Conservation (phyloP, 2,329 filamentous ascomycete genomes). For the Bertia moriformis region DNA sequence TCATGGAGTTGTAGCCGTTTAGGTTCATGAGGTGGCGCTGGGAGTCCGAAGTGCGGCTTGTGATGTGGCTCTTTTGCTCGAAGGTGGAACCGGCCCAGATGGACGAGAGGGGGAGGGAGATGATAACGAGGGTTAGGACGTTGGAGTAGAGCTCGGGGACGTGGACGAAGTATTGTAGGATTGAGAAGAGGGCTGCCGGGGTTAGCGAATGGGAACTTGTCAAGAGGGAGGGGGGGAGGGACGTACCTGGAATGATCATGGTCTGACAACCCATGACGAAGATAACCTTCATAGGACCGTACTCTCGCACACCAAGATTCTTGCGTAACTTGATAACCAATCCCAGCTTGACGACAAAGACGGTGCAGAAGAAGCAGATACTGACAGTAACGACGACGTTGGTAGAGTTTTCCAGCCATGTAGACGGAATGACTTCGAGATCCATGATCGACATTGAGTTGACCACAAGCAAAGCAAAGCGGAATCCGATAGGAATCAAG, state of each 20-base stretch:
- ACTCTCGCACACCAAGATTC: conserved; percentile 37
- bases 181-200: conserved; percentile 34
- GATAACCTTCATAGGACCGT: conserved; percentile 49
- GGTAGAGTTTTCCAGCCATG: not conserved
- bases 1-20: not conserved
- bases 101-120: conserved; percentile 48
- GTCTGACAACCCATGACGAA: conserved; percentile 54
- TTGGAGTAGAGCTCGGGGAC: conserved; percentile 33
- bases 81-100: conserved; percentile 34
- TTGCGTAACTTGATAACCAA: conserved; percentile 35
- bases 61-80: not conserved
- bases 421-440: no score
- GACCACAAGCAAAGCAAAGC: not conserved
- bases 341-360: conserved; percentile 43
- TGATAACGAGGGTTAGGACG: conserved; percentile 37
- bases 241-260: conserved; percentile 41
- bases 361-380: conserved; percentile 39
- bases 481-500: not conserved
- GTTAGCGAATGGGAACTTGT: no score
- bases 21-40: not conserved
- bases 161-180: conserved; percentile 30
- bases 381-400: not conserved
- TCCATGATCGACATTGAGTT: not conserved
- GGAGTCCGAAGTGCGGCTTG: not conserved
- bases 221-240: no score